A percentile compares a stretch with the other conserved stretches of the same genome.
Evolutionary conservation across 352 stramenopile genomes (phyloP).

Genomic region (Aphanomyces cochlioides): DNA sequence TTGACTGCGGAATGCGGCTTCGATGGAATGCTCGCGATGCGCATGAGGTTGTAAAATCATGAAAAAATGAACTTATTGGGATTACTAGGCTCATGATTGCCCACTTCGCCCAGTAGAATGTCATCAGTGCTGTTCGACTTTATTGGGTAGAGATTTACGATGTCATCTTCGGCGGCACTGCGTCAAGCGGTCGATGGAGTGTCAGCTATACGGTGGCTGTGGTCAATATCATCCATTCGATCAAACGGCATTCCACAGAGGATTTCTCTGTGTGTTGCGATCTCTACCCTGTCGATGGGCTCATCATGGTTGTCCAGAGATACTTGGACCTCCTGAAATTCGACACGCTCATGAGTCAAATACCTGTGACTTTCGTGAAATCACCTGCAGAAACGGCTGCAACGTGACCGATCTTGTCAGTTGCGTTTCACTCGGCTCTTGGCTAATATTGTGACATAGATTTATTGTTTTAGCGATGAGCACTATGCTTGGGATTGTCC

Average conservation of each 20-base stretch:
- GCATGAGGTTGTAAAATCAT: slow-evolving; percentile 40
- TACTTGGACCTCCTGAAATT: slow-evolving; percentile 39
- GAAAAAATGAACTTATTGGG: too few relatives aligned
- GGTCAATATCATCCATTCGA: slow-evolving; percentile 44
- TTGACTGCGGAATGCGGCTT: slow-evolving; percentile 44
- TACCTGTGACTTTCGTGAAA: slow-evolving; percentile 52
- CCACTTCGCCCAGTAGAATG: slow-evolving; percentile 47
- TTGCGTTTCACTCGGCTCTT: slow-evolving; percentile 35
- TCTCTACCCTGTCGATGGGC: slow-evolving; percentile 53
- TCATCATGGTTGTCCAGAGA: slow-evolving; percentile 43
- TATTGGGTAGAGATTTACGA: slow-evolving; percentile 44
- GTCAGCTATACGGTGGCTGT: slow-evolving; percentile 42
- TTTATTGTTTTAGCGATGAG: slow-evolving; percentile 44
- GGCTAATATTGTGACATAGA: background rate
- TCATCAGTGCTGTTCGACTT: slow-evolving; percentile 38
- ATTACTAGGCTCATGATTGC: slow-evolving; percentile 37
- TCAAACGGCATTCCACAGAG: slow-evolving; percentile 58
- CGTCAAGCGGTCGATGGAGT: slow-evolving; percentile 51
- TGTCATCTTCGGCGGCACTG: slow-evolving; percentile 46
- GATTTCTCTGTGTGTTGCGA: slow-evolving; percentile 46
- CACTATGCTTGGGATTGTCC: slow-evolving; percentile 72
- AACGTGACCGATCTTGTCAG: slow-evolving; percentile 31
- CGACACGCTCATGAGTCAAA: slow-evolving; percentile 53
- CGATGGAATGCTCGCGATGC: slow-evolving; percentile 43
- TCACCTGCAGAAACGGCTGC: slow-evolving; percentile 54